Percentiles rank a stretch among this genome's conserved stretches.
Evolutionary conservation across 1,284 basidiomycete species (phyloP).

Genomic region (Termitomyces sp.): DNA sequence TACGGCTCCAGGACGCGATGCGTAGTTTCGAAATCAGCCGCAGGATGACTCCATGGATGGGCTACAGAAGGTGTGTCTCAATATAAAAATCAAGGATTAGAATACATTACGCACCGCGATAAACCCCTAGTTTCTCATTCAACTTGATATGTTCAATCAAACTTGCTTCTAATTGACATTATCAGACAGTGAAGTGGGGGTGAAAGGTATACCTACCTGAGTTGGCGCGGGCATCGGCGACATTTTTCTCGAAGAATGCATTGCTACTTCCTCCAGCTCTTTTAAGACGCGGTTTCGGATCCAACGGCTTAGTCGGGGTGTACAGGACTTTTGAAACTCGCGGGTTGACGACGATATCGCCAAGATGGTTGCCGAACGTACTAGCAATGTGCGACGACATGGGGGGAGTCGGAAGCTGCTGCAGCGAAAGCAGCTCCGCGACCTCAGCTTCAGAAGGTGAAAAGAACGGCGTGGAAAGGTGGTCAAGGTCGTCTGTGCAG

Average conservation of each 20-base stretch:
- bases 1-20: background rate
- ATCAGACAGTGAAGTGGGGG: background rate
- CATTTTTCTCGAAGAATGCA: background rate
- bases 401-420: background rate
- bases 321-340: background rate
- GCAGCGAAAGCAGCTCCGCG: background rate
- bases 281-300: background rate
- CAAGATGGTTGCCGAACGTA: background rate
- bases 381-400: background rate
- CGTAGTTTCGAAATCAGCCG: background rate
- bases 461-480: background rate
- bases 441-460: slow-evolving; percentile 1
- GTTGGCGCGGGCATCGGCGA: background rate
- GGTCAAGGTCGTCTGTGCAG: background rate
- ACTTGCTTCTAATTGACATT: background rate
- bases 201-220: background rate
- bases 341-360: background rate
- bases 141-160: background rate
- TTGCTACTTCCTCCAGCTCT: background rate
- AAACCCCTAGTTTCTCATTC: background rate
- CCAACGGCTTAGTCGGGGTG: background rate
- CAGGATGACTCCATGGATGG: background rate
- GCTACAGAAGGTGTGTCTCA: background rate
- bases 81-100: background rate
- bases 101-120: background rate